phyloP scores from a whole-genome alignment of 140 eudicot species.

The Bidens hawaiensis region DNA sequence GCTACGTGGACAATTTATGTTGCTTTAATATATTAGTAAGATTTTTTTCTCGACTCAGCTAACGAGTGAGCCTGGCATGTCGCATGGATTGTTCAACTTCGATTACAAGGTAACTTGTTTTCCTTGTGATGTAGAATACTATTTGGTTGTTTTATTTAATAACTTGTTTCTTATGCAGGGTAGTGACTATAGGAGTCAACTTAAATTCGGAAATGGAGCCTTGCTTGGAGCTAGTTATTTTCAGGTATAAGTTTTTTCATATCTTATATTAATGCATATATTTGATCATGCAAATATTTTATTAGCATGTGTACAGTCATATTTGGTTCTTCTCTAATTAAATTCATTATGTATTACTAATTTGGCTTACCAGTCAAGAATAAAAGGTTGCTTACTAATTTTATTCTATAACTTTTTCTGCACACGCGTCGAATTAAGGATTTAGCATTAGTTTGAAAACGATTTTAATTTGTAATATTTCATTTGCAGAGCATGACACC shows the following conservation, averaged over 20 bases:
- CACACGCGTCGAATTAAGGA: not conserved
- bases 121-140: not conserved
- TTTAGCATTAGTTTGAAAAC: not conserved
- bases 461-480: not conserved
- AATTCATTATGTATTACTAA: not conserved
- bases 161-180: slow-evolving; percentile 46
- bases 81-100: slow-evolving; percentile 66
- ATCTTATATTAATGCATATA: not conserved
- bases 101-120: slow-evolving; percentile 63
- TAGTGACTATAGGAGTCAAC: slow-evolving; percentile 64
- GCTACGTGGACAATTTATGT: too few relatives aligned
- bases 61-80: slow-evolving; percentile 80
- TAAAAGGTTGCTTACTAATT: too few relatives aligned
- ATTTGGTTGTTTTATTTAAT: not conserved
- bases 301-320: too few relatives aligned
- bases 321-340: not conserved
- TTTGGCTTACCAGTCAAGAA: too few relatives aligned
- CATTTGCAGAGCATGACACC: slow-evolving; percentile 73
- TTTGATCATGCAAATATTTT: slow-evolving; percentile 6
- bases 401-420: too few relatives aligned
- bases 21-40: too few relatives aligned
- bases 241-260: slow-evolving; percentile 41
- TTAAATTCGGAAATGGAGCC: slow-evolving; percentile 73
- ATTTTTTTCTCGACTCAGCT: slow-evolving; percentile 35
- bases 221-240: slow-evolving; percentile 83